Base-by-base conservation (phyloP, 352 stramenopile genomes). In the Globisporangium cystogenes region DNA sequence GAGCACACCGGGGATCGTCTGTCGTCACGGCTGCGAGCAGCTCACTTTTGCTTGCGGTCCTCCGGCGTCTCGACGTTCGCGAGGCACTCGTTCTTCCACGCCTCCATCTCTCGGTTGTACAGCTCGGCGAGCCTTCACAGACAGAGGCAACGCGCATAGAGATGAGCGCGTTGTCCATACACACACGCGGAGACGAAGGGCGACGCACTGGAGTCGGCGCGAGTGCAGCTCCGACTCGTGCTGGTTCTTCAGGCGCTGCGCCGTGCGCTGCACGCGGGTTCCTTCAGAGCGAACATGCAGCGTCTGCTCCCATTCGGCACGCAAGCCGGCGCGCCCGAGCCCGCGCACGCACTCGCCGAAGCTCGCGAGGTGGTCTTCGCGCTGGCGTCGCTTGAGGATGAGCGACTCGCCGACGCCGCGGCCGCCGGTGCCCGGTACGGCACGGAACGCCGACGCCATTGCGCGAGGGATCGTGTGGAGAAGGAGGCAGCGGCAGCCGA, bases 81-180 rank as follows among this genome's bases (percentile, higher is more conserved):
- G 16, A 90, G 48, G 56, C 73, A 90, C 35, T 62, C 68, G 23
- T 76, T 59, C 60, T 76, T 79, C 82, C 82, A 93, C 65, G 68
- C 45, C 18, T 86, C 79, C 73, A 89, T 85, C 65, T 93, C 82
- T 29, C 70, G 53, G 35, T 89, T 90, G 48, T 88, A 90, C 23
- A 93, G 49, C 27, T 88, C 72, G 1, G 79, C 75, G 21, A 90
- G 63, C 55, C 80, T 90, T 41, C 16, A 49, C 23, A 39, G 12
- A 41, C 36, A 55, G 23, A 37, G 4, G 31, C 0, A n/a, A 39
- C 7, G 15, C n/a, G n/a, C n/a, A n/a, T 27, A n/a, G 14, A 18
- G 12, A 39, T 23, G 5, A 26, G n/a, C 37, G 7, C 14, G 23
- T 33, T 15, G 3, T 39, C 26, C 41, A 53, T 14, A 4, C 31